Conservation (phyloP, 2,329 filamentous ascomycete species). For the Monilinia laxa region DNA sequence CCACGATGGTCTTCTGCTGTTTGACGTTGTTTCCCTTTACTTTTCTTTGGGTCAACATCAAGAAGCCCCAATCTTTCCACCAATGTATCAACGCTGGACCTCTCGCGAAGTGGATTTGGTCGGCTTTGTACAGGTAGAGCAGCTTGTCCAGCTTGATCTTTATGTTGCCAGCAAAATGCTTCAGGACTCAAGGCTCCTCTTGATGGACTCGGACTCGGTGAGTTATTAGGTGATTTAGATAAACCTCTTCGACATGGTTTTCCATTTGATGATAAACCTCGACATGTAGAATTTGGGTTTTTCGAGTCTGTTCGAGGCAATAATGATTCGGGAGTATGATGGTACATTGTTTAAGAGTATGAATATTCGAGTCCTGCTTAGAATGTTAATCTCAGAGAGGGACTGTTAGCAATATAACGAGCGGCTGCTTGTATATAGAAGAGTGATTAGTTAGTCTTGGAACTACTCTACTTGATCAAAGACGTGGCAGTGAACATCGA, state of each 20-base stretch:
- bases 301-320: slow-evolving; percentile 80
- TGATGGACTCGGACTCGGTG: slow-evolving; percentile 35
- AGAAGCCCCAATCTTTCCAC: slow-evolving; percentile 75
- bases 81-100: slow-evolving; percentile 83
- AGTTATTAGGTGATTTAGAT: slow-evolving; percentile 43
- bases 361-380: slow-evolving; percentile 3
- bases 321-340: slow-evolving; percentile 76
- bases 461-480: background rate
- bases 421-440: background rate
- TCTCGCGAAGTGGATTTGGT: slow-evolving; percentile 44
- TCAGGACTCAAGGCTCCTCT: slow-evolving; percentile 34
- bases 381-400: slow-evolving; percentile 4
- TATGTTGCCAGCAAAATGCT: slow-evolving; percentile 90
- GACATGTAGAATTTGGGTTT: slow-evolving; percentile 80
- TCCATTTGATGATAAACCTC: slow-evolving; percentile 81
- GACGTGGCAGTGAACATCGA: slow-evolving; percentile 22
- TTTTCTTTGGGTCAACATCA: slow-evolving; percentile 48
- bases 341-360: slow-evolving; percentile 50
- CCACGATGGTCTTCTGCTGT: slow-evolving; percentile 18
- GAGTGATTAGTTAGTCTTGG: background rate
- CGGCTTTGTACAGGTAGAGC: slow-evolving; percentile 36
- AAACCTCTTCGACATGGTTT: slow-evolving; percentile 77
- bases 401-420: slow-evolving; percentile 19
- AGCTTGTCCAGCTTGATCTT: slow-evolving; percentile 63
- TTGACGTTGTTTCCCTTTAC: slow-evolving; percentile 33